Percentiles rank a stretch among this genome's conserved stretches.
phyloP scores from a whole-genome alignment of 805 yeast genomes.

The Starmerella khaoyaiensis region DNA sequence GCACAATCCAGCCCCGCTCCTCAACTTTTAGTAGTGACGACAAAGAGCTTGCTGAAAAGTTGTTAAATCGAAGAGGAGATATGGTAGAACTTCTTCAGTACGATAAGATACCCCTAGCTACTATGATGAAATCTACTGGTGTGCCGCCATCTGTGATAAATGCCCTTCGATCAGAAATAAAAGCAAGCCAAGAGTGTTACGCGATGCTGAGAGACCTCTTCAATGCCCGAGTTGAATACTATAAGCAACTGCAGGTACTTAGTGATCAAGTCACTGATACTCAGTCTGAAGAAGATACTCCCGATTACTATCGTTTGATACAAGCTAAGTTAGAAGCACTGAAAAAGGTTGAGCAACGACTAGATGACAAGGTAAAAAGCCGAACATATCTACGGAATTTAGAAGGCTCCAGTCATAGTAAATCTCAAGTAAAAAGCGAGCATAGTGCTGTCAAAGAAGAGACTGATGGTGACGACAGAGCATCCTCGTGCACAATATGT shows the following conservation, averaged over 20 bases:
- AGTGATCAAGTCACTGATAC: constrained; percentile 66
- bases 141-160: not conserved
- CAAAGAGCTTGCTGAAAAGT: constrained; percentile 19
- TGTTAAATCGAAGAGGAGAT: constrained; percentile 20
- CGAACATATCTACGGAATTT: constrained; percentile 20
- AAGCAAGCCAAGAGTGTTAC: constrained; percentile 35
- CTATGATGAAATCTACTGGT: constrained; percentile 1
- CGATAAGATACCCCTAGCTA: constrained; percentile 4
- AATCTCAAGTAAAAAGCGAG: not conserved
- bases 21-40: constrained; percentile 10
- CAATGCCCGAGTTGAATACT: constrained; percentile 72
- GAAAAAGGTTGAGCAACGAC: not conserved
- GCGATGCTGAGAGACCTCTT: constrained; percentile 48
- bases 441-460: not conserved
- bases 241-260: constrained; percentile 67
- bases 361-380: constrained; percentile 15
- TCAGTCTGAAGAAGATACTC: constrained; percentile 26
- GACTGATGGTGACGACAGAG: not conserved
- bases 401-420: constrained; percentile 8
- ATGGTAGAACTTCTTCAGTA: constrained; percentile 6
- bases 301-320: constrained; percentile 21
- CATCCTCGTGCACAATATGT: constrained; percentile 59
- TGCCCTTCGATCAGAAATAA: constrained; percentile 31
- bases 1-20: constrained; percentile 8
- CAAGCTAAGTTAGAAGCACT: constrained; percentile 20